Base-by-base conservation (phyloP, 163 green algal genomes). In the Prototheca wickerhamii region DNA sequence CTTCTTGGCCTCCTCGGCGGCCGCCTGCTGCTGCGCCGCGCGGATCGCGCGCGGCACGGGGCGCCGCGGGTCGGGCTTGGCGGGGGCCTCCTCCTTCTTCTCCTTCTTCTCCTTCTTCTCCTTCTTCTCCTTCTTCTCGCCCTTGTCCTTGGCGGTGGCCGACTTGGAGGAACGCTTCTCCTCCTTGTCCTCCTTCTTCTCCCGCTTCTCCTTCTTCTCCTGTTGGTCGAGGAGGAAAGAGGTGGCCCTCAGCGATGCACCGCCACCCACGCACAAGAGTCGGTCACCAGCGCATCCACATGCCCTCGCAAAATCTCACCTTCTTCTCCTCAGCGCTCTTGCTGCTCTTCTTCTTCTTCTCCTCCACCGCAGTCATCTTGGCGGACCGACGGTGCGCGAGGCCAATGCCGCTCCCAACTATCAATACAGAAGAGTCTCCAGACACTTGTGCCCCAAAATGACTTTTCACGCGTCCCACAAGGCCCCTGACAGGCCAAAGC, bases 261-360 rank as follows among this genome's bases (percentile, higher is more conserved):
- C n/a, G n/a, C n/a, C n/a, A n/a, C n/a, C n/a, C n/a, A n/a, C n/a
- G n/a, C n/a, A n/a, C n/a, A n/a, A n/a, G n/a, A n/a, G n/a, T n/a
- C n/a, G n/a, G n/a, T n/a, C n/a, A n/a, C n/a, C n/a, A n/a, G n/a
- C n/a, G n/a, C n/a, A n/a, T n/a, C n/a, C n/a, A n/a, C n/a, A n/a
- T n/a, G n/a, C n/a, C n/a, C n/a, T n/a, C n/a, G n/a, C n/a, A n/a
- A n/a, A n/a, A n/a, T n/a, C n/a, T n/a, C n/a, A n/a, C n/a, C n/a
- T n/a, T n/a, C 6, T 59, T 50, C 8, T 65, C 55, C 30, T 64
- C 53, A 17, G 59, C 43, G 28, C 56, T 66, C n/a, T 30, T 61
- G 30, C 55, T 56, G 46, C 44, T 76, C 31, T 73, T 75, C 26
- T 61, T 49, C 51, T 72, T 74, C 63, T 78, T 80, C 20, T 70